phyloP scores from a whole-genome alignment of 2,329 filamentous ascomycete species.

The Trichophyton mentagrophytes region DNA sequence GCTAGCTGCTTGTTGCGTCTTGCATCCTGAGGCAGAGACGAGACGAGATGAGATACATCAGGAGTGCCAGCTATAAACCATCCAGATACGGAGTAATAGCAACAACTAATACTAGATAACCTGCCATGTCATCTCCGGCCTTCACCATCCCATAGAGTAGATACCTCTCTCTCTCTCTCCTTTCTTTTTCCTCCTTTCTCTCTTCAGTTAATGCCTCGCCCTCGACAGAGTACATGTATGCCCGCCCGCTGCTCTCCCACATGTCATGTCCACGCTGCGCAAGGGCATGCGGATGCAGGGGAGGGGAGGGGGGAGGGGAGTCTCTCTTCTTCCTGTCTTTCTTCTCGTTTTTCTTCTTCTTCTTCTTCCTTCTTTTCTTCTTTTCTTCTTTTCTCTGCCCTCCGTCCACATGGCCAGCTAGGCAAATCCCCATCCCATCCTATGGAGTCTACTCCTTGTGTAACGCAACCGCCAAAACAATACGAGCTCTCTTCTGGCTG shows the following conservation, averaged over 20 bases:
- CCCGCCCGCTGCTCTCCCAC: not conserved
- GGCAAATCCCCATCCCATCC: not conserved
- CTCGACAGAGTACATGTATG: too few relatives aligned
- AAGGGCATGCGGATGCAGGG: not conserved
- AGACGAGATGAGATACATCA: not conserved
- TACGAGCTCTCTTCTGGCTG: not conserved
- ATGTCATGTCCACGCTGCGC: not conserved
- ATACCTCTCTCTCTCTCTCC: not conserved
- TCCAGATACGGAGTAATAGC: too few relatives aligned
- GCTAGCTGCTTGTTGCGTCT: too few relatives aligned
- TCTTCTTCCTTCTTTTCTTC: too few relatives aligned
- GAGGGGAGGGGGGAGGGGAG: not conserved
- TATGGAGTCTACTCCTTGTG: not conserved
- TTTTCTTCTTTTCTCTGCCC: not conserved
- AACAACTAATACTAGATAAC: too few relatives aligned
- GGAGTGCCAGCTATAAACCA: not conserved
- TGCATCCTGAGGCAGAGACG: too few relatives aligned
- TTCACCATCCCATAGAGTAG: too few relatives aligned
- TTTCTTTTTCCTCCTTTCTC: not conserved
- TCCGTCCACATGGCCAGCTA: not conserved
- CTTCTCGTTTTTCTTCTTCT: too few relatives aligned
- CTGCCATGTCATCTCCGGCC: too few relatives aligned
- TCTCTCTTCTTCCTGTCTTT: too few relatives aligned
- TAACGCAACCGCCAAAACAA: not conserved
- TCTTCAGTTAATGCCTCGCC: not conserved